phyloP scores from a whole-genome alignment of 2,329 filamentous ascomycete genomes.

The Arthrinium phaeospermum region DNA sequence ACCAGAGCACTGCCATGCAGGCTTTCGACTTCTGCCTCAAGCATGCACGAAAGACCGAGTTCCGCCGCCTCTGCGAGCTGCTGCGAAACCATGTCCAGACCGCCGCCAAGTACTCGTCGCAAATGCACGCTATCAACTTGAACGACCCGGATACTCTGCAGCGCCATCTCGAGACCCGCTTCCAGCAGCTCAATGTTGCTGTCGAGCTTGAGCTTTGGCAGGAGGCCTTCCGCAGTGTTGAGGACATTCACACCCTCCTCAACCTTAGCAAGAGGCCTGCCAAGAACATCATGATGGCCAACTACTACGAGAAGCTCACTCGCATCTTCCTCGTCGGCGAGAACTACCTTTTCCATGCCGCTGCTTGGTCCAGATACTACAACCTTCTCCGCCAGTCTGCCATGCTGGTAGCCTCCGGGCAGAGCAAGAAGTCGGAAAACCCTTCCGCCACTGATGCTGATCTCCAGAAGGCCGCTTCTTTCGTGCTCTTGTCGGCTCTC shows the following conservation, averaged over 20 bases:
- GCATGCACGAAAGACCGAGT: constrained; percentile 98
- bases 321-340: constrained; percentile 98
- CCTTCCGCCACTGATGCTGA: constrained; percentile 88
- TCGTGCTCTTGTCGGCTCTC: constrained; percentile 91
- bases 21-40: constrained; percentile 99
- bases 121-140: constrained; percentile 99
- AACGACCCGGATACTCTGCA: constrained; percentile 97
- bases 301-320: constrained; percentile 99
- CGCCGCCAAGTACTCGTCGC: constrained; percentile 96
- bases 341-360: constrained; percentile 99
- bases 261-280: constrained; percentile 97
- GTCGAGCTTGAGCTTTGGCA: constrained; percentile 99
- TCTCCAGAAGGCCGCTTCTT: constrained; percentile 92
- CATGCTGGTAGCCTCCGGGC: constrained; percentile 79
- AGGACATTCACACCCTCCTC: constrained; percentile 97
- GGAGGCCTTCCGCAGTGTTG: constrained; percentile 98
- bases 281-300: constrained; percentile 99
- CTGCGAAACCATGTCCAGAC: constrained; percentile 99
- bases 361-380: constrained; percentile 97
- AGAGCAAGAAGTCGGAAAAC: constrained; percentile 93
- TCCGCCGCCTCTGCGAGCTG: constrained; percentile 96
- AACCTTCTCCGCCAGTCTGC: constrained; percentile 92
- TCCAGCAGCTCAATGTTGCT: constrained; percentile 97
- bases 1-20: constrained; percentile 97
- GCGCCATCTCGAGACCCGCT: constrained; percentile 95